These are phyloP conservation scores for Aspergillus egyptiacus DNA, from an alignment of 495 filamentous ascomycete genomes.

Conservation along the genomic window DNA sequence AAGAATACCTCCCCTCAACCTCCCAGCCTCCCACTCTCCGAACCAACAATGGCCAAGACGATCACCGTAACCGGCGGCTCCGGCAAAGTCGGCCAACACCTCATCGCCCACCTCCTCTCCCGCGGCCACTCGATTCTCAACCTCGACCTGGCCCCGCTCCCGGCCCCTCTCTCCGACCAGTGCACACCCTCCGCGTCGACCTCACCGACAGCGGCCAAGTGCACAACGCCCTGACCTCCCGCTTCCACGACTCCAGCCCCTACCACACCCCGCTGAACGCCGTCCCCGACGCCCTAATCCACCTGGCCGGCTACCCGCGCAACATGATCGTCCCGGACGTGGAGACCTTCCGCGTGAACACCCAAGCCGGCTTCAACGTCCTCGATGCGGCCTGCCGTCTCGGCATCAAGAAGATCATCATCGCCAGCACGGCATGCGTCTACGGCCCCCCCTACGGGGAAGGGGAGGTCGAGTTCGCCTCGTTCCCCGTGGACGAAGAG, in stretches of 20 bases:
- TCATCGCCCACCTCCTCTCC: constrained; percentile 48
- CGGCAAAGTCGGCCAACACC: constrained; percentile 55
- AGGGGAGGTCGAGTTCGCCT: constrained; percentile 48
- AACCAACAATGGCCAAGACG: constrained; percentile 14
- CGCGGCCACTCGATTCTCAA: constrained; percentile 52
- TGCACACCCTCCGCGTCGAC: constrained; percentile 53
- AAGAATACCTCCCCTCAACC: neutral
- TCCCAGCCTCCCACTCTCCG: neutral
- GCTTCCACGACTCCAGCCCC: constrained; percentile 50
- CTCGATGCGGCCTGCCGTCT: constrained; percentile 56
- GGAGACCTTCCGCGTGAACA: constrained; percentile 52
- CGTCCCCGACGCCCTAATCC: constrained; percentile 53
- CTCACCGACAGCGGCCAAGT: constrained; percentile 55
- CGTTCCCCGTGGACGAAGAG: constrained; percentile 53
- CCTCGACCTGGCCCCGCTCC: constrained; percentile 44
- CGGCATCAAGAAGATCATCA: constrained; percentile 55
- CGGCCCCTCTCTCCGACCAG: constrained; percentile 35
- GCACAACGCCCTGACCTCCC: constrained; percentile 51
- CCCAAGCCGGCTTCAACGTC: constrained; percentile 50
- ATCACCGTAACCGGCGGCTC: constrained; percentile 54
- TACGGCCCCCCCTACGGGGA: constrained; percentile 57
- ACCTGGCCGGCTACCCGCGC: constrained; percentile 54
- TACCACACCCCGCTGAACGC: constrained; percentile 31
- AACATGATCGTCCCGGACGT: constrained; percentile 59
- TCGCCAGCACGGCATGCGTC: constrained; percentile 51